phyloP scores from a whole-genome alignment of 139 green algal species.

The Micractinium conductrix region DNA sequence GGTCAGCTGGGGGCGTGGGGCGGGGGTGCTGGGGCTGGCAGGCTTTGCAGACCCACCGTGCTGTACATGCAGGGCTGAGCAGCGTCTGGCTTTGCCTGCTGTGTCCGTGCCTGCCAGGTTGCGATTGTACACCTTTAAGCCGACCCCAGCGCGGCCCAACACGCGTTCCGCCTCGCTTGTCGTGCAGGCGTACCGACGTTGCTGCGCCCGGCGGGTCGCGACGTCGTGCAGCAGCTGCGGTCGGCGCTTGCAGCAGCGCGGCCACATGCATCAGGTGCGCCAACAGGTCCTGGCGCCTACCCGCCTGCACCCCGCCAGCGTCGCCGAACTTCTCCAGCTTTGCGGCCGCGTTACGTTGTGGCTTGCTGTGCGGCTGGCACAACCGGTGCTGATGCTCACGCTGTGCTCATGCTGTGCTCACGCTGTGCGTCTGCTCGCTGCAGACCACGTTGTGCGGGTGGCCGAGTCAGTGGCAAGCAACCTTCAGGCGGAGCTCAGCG shows the following conservation, averaged over 20 bases:
- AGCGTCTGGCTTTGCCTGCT: not conserved
- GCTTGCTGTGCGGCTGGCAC: too few relatives aligned
- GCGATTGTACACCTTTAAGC: not conserved
- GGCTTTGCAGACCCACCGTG: not conserved
- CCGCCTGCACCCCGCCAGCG: too few relatives aligned
- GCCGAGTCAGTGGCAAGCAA: conserved; percentile 22
- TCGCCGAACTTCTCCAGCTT: too few relatives aligned
- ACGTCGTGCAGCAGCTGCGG: conserved; percentile 54
- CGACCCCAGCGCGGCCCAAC: too few relatives aligned
- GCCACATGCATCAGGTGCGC: conserved; percentile 35
- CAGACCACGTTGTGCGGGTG: conserved; percentile 22
- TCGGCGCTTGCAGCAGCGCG: conserved; percentile 52
- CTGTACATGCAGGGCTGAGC: not conserved
- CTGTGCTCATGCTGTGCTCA: not conserved
- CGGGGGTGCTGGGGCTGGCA: not conserved
- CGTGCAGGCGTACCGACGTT: conserved; percentile 13
- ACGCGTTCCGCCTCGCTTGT: not conserved
- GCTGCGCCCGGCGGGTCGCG: conserved; percentile 32
- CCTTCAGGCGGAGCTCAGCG: conserved; percentile 58
- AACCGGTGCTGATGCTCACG: not conserved
- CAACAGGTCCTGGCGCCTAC: not conserved
- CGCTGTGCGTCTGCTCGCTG: not conserved
- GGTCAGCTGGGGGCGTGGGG: not conserved
- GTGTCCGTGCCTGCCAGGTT: not conserved
- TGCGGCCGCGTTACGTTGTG: too few relatives aligned